Base-by-base conservation (phyloP, 169 alveolate genomes). In the Eimeria tenella region DNA sequence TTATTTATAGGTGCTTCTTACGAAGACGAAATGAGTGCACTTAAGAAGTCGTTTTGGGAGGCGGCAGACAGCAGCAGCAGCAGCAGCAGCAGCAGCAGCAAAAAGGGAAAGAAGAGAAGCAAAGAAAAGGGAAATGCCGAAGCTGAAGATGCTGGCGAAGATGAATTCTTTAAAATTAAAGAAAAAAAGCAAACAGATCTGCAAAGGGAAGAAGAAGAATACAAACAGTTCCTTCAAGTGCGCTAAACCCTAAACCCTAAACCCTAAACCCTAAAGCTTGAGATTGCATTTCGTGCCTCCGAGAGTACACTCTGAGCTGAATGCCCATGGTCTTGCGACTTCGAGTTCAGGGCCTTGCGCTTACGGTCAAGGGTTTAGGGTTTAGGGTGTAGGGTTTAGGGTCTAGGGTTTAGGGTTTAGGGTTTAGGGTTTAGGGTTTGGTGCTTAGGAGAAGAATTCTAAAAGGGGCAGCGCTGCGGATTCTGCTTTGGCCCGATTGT, bases 141-240 rank as follows among this genome's bases (percentile, higher is more conserved):
- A 6, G 95, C 70, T 89, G 52, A 95, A 79, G 86, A n/a, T 23
- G 21, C 77, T 70, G 21, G 95, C 21, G 81, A 68, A 68, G 68
- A 58, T 58, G 77, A 15, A 9, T 53, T 92, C 23, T 21, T 94
- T 5, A 82, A 83, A 42, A 56, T 62, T 53, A 94, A 94, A 70
- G 75, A 81, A 23, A 90, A 94, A 13, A 87, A 74, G 13, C 53
- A 23, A 53, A 95, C 68, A 42, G 96, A 95, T 52, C 49, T 53
- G 19, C 82, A 58, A 60, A 49, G 62, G 21, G 96, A 94, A 65
- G 95, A 90, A 25, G 84, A 23, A 17, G 95, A 31, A 8, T 94
- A 65, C 25, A 65, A 42, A 56, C n/a, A 81, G n/a, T 95, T 95
- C 55, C 91, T 95, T 19, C 21, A 82, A 19, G 74, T 70, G 2